Percentiles rank a stretch among this genome's conserved stretches.
Evolutionary conservation across 306 rosid genomes (phyloP).

Genomic region (Ceratonia siliqua): DNA sequence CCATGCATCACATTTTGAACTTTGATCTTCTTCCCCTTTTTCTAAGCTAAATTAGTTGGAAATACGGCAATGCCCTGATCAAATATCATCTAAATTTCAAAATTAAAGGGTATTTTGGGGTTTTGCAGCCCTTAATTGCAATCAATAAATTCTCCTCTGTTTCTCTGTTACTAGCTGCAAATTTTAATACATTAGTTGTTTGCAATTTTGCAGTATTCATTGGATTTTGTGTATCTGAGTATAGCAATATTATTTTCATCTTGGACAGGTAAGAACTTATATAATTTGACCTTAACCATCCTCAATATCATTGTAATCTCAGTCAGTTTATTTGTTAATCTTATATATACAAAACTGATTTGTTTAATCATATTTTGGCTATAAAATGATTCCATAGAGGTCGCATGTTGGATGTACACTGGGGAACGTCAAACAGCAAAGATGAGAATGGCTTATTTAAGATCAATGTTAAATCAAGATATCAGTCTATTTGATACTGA

Average conservation of each 20-base stretch:
- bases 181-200: neutral
- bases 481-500: slow-evolving; percentile 89
- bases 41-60: neutral
- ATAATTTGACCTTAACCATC: neutral
- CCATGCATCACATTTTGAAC: neutral
- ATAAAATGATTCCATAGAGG: slow-evolving; percentile 53
- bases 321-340: neutral
- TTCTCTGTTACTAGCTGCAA: neutral
- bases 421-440: slow-evolving; percentile 95
- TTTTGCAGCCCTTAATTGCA: neutral
- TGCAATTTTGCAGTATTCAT: slow-evolving; percentile 70
- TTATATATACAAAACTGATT: neutral
- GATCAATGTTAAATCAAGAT: slow-evolving; percentile 86
- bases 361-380: neutral
- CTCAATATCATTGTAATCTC: neutral
- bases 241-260: slow-evolving; percentile 85
- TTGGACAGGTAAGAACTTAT: slow-evolving; percentile 72
- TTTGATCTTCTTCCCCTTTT: neutral
- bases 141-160: neutral
- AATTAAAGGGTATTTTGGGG: neutral
- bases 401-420: slow-evolving; percentile 99
- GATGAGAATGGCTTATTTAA: slow-evolving; percentile 96
- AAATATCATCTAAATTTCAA: neutral
- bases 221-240: slow-evolving; percentile 92
- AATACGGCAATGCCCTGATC: neutral